These are phyloP conservation scores for Berberis vulgaris DNA, from an alignment of 164 flowering plant genomes.

Conservation along the genomic window DNA sequence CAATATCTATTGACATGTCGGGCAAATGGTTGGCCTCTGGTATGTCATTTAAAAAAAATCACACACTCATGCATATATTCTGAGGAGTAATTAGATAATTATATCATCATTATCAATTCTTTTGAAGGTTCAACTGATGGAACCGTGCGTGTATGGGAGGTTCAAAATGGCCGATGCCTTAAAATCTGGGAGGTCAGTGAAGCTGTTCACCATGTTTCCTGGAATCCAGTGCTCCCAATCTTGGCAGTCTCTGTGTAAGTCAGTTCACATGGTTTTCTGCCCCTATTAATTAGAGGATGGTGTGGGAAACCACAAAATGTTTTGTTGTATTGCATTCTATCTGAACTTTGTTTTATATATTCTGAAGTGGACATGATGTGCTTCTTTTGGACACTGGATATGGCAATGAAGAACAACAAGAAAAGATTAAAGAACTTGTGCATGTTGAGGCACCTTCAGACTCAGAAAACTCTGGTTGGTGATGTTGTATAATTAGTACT, in stretches of 20 bases:
- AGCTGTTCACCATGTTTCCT: slow-evolving; percentile 61
- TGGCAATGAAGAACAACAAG: slow-evolving; percentile 64
- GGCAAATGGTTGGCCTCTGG: slow-evolving; percentile 97
- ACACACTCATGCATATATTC: no score
- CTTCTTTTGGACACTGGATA: slow-evolving; percentile 63
- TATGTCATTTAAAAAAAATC: slow-evolving; percentile 3
- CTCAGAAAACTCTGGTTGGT: slow-evolving; percentile 58
- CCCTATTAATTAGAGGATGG: neutral
- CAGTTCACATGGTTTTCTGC: neutral
- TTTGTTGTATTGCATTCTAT: neutral
- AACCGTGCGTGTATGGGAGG: slow-evolving; percentile 92
- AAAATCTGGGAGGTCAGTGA: slow-evolving; percentile 66
- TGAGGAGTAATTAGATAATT: no score
- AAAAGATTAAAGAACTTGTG: slow-evolving; percentile 52
- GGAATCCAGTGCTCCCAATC: slow-evolving; percentile 85
- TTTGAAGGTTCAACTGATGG: slow-evolving; percentile 37
- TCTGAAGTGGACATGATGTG: slow-evolving; percentile 70
- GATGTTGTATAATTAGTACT: neutral
- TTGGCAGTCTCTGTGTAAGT: slow-evolving; percentile 72
- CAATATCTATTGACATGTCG: slow-evolving; percentile 60
- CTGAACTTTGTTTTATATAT: neutral
- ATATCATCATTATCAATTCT: neutral
- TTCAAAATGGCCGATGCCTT: slow-evolving; percentile 81
- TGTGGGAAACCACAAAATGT: no score
- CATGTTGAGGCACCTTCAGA: slow-evolving; percentile 27